Conservation (phyloP, 108 stramenopile species). For the Nannochloropsis salina region DNA sequence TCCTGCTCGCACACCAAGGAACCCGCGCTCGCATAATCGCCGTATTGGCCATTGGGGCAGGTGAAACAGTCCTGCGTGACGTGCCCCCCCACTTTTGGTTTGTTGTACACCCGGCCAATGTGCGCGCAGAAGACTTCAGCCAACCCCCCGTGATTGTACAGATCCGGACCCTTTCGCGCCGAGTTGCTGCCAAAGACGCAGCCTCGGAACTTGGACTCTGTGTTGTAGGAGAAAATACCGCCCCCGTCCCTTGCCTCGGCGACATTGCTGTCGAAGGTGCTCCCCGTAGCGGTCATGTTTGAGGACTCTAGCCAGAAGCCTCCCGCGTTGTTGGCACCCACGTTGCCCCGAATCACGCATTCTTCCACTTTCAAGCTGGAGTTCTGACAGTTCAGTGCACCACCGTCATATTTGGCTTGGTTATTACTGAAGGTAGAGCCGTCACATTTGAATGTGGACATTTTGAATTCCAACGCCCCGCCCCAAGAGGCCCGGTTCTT, state of each 20-base stretch:
- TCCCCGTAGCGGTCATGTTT: neutral
- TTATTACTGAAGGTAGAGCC: neutral
- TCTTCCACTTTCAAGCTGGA: neutral
- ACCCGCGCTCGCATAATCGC: constrained; percentile 8
- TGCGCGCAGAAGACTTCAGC: neutral
- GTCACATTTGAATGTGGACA: neutral
- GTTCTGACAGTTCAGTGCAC: constrained; percentile 17
- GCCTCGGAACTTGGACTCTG: neutral
- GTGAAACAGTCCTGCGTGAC: constrained; percentile 6
- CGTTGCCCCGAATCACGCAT: neutral
- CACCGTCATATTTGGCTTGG: constrained; percentile 1
- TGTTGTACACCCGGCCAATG: neutral
- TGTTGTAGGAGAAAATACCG: neutral
- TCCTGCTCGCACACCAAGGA: neutral
- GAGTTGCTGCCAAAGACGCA: neutral
- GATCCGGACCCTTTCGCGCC: neutral
- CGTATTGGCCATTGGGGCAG: constrained; percentile 13
- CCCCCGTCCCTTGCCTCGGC: neutral
- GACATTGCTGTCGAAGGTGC: neutral
- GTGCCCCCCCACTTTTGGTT: neutral
- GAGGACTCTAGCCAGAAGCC: neutral
- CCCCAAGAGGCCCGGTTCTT: neutral
- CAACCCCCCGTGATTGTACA: neutral
- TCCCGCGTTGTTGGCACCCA: neutral
- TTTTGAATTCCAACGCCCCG: neutral